phyloP scores from a whole-genome alignment of 2,329 filamentous ascomycete species.

The Ophiognomonia clavigignenti-juglandacearum region DNA sequence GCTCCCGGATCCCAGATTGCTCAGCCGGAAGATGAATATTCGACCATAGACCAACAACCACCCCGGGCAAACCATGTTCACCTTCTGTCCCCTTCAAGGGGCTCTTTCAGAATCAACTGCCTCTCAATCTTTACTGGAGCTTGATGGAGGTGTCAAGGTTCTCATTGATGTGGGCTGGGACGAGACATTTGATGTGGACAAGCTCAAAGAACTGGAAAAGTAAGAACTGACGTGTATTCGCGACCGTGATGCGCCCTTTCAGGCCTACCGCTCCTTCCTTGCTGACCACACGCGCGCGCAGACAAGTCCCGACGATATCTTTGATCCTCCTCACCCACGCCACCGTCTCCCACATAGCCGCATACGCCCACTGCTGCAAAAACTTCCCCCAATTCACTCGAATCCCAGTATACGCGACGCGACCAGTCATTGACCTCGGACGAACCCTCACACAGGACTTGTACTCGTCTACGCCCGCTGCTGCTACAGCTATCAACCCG shows the following conservation, averaged over 20 bases:
- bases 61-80: conserved; percentile 68
- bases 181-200: conserved; percentile 76
- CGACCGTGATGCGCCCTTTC: too few relatives aligned
- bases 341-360: conserved; percentile 84
- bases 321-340: conserved; percentile 93
- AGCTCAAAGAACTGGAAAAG: conserved; percentile 87
- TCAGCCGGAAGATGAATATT: conserved; percentile 7
- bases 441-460: conserved; percentile 87
- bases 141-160: conserved; percentile 94
- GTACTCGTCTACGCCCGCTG: conserved; percentile 84
- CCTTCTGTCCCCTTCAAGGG: conserved; percentile 86
- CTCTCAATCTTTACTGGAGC: conserved; percentile 91
- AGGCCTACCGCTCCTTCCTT: too few relatives aligned
- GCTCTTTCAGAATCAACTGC: conserved; percentile 82
- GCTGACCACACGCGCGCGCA: too few relatives aligned
- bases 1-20: too few relatives aligned
- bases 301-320: conserved; percentile 86
- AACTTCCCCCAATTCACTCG: conserved; percentile 87
- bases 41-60: conserved; percentile 3
- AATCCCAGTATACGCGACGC: conserved; percentile 91
- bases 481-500: conserved; percentile 74
- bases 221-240: too few relatives aligned
- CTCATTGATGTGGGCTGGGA: conserved; percentile 96
- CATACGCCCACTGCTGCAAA: conserved; percentile 95
- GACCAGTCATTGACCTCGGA: conserved; percentile 87